These are phyloP conservation scores for Trichoderma gracile DNA, from an alignment of 2,329 filamentous ascomycete species.

Conservation along the genomic window DNA sequence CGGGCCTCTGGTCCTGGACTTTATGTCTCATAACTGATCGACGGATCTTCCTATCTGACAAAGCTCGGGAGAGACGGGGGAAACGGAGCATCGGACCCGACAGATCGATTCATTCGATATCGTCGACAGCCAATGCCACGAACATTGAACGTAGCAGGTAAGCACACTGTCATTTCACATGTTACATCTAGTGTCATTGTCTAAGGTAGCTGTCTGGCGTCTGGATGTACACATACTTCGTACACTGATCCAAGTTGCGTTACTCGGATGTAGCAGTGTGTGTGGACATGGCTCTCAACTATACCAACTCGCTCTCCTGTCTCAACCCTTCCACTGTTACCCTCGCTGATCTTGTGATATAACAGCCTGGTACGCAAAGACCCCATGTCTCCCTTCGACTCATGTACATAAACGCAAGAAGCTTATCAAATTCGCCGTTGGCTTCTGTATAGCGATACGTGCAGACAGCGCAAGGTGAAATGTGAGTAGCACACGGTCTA, in stretches of 20 bases:
- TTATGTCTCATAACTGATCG: too few species aligned
- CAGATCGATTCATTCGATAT: not conserved
- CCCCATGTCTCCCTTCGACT: not conserved
- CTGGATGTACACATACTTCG: not conserved
- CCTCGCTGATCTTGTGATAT: not conserved
- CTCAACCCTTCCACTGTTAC: not conserved
- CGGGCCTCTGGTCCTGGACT: too few species aligned
- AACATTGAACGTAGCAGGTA: slow-evolving; percentile 20
- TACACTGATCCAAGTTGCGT: too few species aligned
- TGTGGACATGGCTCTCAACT: not conserved
- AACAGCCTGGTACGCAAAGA: slow-evolving; percentile 14
- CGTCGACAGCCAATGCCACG: slow-evolving; percentile 13
- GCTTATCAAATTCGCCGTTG: not conserved
- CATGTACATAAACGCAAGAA: not conserved
- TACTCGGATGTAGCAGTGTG: not conserved
- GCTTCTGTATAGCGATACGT: slow-evolving; percentile 38
- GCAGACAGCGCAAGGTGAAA: slow-evolving; percentile 42
- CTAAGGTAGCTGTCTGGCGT: not conserved
- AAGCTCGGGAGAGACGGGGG: not conserved
- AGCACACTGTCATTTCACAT: not conserved
- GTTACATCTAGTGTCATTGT: not conserved
- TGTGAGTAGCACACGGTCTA: slow-evolving; percentile 30
- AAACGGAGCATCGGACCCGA: not conserved
- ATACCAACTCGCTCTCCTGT: not conserved
- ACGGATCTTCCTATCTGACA: not conserved